phyloP scores from a whole-genome alignment of 805 yeast genomes.

The Pichia nanzhaoensis region DNA sequence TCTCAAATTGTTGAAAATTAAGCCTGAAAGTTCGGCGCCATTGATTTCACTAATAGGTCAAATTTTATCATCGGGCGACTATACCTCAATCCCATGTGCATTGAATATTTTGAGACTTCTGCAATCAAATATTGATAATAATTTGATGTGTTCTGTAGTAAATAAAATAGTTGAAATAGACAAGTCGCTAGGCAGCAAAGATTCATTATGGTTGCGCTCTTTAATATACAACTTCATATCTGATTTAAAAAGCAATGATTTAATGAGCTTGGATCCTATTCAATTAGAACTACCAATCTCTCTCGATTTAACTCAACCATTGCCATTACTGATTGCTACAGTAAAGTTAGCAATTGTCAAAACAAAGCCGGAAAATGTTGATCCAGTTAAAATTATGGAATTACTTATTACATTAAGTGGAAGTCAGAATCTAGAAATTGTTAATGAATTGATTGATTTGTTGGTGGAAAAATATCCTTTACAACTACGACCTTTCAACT shows the following conservation, averaged over 20 bases:
- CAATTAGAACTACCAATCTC: slow-evolving; percentile 3
- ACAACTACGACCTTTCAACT: slow-evolving; percentile 85
- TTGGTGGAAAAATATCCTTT: slow-evolving; percentile 81
- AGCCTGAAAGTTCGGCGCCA: slow-evolving; percentile 6
- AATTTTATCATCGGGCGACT: slow-evolving; percentile 3
- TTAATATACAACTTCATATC: slow-evolving; percentile 12
- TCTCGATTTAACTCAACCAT: slow-evolving; percentile 23
- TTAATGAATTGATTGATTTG: slow-evolving; percentile 87
- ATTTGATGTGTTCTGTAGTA: neutral
- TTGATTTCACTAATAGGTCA: slow-evolving; percentile 6
- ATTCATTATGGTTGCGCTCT: slow-evolving; percentile 12
- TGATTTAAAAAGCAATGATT: neutral
- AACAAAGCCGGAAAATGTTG: neutral
- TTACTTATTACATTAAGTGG: slow-evolving; percentile 63
- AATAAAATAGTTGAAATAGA: slow-evolving; percentile 1
- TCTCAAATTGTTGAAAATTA: slow-evolving; percentile 5
- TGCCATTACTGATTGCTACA: slow-evolving; percentile 31
- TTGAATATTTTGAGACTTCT: slow-evolving; percentile 7
- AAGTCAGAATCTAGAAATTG: slow-evolving; percentile 73
- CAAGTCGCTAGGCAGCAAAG: neutral
- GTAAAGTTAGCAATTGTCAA: slow-evolving; percentile 11
- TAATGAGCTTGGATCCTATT: neutral
- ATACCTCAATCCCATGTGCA: slow-evolving; percentile 7
- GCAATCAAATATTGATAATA: slow-evolving; percentile 5
- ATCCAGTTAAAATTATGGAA: slow-evolving; percentile 49